A percentile compares a stretch with the other conserved stretches of the same genome.
Conservation (phyloP, 106 monocot genomes). For the Dactylorhiza incarnata region DNA sequence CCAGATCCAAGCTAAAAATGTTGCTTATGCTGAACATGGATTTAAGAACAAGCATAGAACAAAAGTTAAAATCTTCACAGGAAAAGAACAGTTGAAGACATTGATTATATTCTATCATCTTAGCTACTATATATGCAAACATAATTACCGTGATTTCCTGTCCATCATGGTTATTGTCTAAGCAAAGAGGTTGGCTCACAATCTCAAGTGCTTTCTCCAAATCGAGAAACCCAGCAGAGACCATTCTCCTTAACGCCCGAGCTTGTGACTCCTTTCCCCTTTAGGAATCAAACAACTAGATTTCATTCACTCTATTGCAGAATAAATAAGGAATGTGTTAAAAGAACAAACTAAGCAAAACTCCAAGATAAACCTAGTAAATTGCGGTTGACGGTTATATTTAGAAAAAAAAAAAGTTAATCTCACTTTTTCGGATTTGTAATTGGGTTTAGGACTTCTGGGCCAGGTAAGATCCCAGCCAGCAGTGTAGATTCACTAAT, state of each 20-base stretch:
- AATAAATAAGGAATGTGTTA: background rate
- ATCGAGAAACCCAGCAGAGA: conserved; percentile 34
- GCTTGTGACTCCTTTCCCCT: conserved; percentile 35
- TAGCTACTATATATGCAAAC: background rate
- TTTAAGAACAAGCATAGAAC: background rate
- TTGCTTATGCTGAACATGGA: background rate
- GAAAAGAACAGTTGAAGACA: background rate
- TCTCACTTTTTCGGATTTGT: conserved; percentile 26
- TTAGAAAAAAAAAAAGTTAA: conserved; percentile 7
- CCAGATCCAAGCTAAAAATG: background rate
- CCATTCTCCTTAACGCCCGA: conserved; percentile 41
- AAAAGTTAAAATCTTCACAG: background rate
- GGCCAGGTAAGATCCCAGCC: conserved; percentile 49
- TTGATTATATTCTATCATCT: background rate
- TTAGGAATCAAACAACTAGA: background rate
- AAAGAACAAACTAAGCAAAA: background rate
- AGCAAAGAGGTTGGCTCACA: conserved; percentile 30
- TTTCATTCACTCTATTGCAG: background rate
- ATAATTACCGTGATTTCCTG: conserved; percentile 2
- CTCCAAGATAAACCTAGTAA: background rate
- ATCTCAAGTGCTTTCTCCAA: conserved; percentile 28
- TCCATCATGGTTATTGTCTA: background rate
- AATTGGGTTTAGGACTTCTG: conserved; percentile 34
- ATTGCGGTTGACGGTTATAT: background rate
- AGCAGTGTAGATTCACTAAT: conserved; percentile 42